Conservation (phyloP, 108 stramenopile genomes). For the Discostella stelligeroides region DNA sequence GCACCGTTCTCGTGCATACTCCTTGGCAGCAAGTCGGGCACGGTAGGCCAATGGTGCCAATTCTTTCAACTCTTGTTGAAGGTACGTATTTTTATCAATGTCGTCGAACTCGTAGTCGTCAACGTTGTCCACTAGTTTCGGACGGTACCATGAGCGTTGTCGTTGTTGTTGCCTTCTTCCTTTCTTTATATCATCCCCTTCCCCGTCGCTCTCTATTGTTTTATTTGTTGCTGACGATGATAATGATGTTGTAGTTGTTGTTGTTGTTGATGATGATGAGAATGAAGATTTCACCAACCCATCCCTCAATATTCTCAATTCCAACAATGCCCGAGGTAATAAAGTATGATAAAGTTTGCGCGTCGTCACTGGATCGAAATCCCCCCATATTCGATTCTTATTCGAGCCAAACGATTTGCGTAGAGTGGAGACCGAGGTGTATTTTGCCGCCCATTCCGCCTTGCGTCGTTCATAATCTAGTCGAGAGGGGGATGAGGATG, state of each 20-base stretch:
- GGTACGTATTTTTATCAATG: slow-evolving; percentile 25
- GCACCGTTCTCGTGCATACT: slow-evolving; percentile 92
- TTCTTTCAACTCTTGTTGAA: slow-evolving; percentile 65
- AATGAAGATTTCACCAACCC: slow-evolving; percentile 8
- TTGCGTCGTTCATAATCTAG: slow-evolving; percentile 72
- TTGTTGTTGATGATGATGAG: too few relatives aligned
- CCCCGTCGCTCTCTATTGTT: not conserved
- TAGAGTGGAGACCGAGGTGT: slow-evolving; percentile 73
- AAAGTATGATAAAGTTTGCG: slow-evolving; percentile 83
- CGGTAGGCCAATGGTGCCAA: slow-evolving; percentile 91
- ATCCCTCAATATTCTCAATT: slow-evolving; percentile 54
- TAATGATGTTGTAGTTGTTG: too few relatives aligned
- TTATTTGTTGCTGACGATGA: not conserved
- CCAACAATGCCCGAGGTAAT: slow-evolving; percentile 79
- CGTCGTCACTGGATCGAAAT: slow-evolving; percentile 74
- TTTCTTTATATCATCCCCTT: not conserved
- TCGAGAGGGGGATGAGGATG: slow-evolving; percentile 4
- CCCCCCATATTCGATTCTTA: slow-evolving; percentile 86
- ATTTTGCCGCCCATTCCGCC: slow-evolving; percentile 75
- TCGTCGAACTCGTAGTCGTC: slow-evolving; percentile 18
- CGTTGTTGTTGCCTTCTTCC: not conserved
- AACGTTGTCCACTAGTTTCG: not conserved
- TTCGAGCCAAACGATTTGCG: slow-evolving; percentile 80
- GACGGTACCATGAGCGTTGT: not conserved
- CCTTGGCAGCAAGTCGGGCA: slow-evolving; percentile 90